Conservation (phyloP, 768 basidiomycete species). For the Psilocybe cubensis region DNA sequence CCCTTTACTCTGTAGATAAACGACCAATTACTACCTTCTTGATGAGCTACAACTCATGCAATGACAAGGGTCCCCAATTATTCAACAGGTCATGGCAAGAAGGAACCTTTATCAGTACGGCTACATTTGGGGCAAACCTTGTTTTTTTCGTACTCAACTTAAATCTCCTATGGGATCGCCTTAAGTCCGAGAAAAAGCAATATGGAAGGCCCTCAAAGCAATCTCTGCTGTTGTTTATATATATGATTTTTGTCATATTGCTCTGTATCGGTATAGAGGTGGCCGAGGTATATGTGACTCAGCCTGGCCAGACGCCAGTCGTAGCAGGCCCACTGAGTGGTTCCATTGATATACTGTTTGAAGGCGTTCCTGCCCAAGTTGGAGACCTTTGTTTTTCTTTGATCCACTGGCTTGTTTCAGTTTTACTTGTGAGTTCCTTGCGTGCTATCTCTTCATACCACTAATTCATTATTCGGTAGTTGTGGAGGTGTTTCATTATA, state of each 20-base stretch:
- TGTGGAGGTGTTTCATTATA: constrained; percentile 23
- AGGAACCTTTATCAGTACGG: neutral
- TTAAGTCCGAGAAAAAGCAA: neutral
- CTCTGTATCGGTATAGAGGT: neutral
- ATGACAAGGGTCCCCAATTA: neutral
- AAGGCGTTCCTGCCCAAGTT: too few relatives aligned
- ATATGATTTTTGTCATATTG: neutral
- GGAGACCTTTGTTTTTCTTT: neutral
- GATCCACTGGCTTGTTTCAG: neutral
- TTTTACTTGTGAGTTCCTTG: neutral
- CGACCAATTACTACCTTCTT: neutral
- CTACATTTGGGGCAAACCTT: neutral
- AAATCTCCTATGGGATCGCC: neutral
- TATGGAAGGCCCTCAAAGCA: neutral
- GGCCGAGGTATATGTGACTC: neutral
- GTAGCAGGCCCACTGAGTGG: neutral
- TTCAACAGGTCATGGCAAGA: neutral
- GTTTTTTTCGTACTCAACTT: neutral
- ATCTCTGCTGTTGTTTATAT: neutral
- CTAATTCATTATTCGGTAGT: neutral
- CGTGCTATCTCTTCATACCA: neutral
- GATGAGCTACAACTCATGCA: neutral
- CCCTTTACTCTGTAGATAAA: neutral
- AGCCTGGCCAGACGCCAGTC: neutral
- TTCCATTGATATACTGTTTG: neutral